phyloP scores from a whole-genome alignment of 805 yeast genomes.

The baker's yeast (Saccharomyces cerevisiae) region DNA sequence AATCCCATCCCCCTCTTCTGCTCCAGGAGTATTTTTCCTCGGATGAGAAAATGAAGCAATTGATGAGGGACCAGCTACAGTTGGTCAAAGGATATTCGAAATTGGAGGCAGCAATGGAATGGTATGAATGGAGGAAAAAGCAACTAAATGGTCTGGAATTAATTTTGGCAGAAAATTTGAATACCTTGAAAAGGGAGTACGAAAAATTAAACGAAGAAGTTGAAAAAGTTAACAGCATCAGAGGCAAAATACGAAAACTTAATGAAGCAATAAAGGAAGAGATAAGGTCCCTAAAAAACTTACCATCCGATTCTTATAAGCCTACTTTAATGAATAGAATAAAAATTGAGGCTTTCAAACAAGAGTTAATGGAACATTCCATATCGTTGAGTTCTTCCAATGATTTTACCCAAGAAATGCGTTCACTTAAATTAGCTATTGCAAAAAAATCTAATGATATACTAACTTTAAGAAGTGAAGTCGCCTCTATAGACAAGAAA shows the following conservation, averaged over 20 bases:
- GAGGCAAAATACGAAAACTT: slow-evolving; percentile 8
- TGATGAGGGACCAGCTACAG: slow-evolving; percentile 42
- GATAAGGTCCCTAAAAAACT: slow-evolving; percentile 13
- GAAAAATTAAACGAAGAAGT: slow-evolving; percentile 12
- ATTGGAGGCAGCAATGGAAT: slow-evolving; percentile 44
- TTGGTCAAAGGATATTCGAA: slow-evolving; percentile 44
- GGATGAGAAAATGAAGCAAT: slow-evolving; percentile 31
- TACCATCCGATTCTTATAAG: slow-evolving; percentile 6
- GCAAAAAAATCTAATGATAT: slow-evolving; percentile 1
- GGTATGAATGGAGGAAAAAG: slow-evolving; percentile 58
- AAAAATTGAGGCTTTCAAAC: slow-evolving; percentile 11
- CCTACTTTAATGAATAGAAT: slow-evolving; percentile 11
- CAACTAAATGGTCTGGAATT: slow-evolving; percentile 39
- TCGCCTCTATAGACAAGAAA: slow-evolving; percentile 2
- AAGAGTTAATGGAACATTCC: slow-evolving; percentile 7
- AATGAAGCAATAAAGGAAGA: slow-evolving; percentile 16
- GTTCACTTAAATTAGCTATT: slow-evolving; percentile 1
- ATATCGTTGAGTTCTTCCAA: slow-evolving; percentile 6
- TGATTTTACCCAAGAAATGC: slow-evolving; percentile 2
- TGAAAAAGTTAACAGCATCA: slow-evolving; percentile 7
- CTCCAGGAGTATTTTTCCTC: slow-evolving; percentile 42
- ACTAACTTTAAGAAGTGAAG: slow-evolving; percentile 5
- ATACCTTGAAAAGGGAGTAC: slow-evolving; percentile 19
- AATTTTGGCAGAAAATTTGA: slow-evolving; percentile 24
- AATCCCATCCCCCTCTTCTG: slow-evolving; percentile 45